These are phyloP conservation scores for Pichia occidentalis DNA, from an alignment of 805 yeast species.

Conservation along the genomic window DNA sequence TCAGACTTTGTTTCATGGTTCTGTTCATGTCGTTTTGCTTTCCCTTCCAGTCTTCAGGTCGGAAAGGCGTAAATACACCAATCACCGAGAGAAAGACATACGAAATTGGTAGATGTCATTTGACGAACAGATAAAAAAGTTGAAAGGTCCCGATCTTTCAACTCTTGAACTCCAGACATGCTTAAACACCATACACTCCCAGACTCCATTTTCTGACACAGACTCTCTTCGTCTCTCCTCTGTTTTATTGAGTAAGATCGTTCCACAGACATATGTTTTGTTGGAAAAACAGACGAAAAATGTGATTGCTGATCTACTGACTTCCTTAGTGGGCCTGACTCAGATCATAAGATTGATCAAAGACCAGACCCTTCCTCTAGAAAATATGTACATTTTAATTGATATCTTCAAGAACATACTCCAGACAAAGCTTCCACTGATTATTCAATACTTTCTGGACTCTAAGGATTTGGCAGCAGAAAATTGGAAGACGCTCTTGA, in stretches of 20 bases:
- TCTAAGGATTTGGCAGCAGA: background rate
- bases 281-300: conserved; percentile 8
- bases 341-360: conserved; percentile 5
- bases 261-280: conserved; percentile 21
- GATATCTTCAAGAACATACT: conserved; percentile 1
- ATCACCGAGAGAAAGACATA: too few relatives aligned
- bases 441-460: background rate
- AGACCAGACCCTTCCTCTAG: background rate
- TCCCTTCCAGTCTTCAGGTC: too few relatives aligned
- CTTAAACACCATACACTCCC: conserved; percentile 6
- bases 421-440: background rate
- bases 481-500: conserved; percentile 12
- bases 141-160: background rate
- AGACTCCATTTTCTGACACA: conserved; percentile 6
- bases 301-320: conserved; percentile 10
- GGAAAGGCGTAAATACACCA: too few relatives aligned
- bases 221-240: conserved; percentile 14
- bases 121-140: background rate
- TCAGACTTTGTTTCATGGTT: too few relatives aligned
- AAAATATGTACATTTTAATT: conserved; percentile 12
- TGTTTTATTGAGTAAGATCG: conserved; percentile 12
- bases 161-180: conserved; percentile 4
- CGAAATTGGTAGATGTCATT: too few relatives aligned
- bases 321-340: conserved; percentile 19
- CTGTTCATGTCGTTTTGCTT: too few relatives aligned